Conservation (phyloP, 2,329 filamentous ascomycete species). For the Tolypocladium pustulatum region DNA sequence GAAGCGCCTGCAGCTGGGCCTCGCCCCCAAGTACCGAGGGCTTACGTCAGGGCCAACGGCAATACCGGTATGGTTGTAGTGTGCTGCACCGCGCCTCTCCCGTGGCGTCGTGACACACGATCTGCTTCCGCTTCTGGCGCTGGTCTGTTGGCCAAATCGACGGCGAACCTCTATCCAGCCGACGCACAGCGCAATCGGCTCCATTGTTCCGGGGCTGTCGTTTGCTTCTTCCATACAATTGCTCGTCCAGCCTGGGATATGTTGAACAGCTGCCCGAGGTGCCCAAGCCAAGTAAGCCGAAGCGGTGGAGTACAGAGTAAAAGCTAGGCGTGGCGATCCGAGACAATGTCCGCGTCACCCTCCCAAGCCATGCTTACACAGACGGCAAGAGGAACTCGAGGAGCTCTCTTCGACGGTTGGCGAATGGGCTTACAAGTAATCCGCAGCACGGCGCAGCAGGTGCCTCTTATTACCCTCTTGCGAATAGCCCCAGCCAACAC, state of each 20-base stretch:
- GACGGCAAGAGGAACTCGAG: too few relatives aligned
- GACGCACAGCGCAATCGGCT: neutral
- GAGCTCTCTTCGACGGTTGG: too few relatives aligned
- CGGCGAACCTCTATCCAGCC: neutral
- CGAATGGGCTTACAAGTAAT: neutral
- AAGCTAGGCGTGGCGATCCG: neutral
- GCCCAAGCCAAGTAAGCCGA: neutral
- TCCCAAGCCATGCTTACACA: neutral
- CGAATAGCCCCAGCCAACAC: neutral
- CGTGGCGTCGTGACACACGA: neutral
- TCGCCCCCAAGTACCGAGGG: neutral
- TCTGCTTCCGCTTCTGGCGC: neutral
- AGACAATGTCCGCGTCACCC: neutral
- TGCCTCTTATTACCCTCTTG: neutral
- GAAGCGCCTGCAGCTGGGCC: neutral
- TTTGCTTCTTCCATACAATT: too few relatives aligned
- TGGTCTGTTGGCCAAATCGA: neutral
- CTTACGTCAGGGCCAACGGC: neutral
- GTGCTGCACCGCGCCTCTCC: too few relatives aligned
- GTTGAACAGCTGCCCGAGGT: neutral
- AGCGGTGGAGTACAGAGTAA: neutral
- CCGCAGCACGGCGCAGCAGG: too few relatives aligned
- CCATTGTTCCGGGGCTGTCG: too few relatives aligned
- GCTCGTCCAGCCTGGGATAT: too few relatives aligned
- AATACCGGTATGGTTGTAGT: too few relatives aligned